These are phyloP conservation scores for Naegleria fowleri DNA, from an alignment of 208 protist species.

Conservation along the genomic window DNA sequence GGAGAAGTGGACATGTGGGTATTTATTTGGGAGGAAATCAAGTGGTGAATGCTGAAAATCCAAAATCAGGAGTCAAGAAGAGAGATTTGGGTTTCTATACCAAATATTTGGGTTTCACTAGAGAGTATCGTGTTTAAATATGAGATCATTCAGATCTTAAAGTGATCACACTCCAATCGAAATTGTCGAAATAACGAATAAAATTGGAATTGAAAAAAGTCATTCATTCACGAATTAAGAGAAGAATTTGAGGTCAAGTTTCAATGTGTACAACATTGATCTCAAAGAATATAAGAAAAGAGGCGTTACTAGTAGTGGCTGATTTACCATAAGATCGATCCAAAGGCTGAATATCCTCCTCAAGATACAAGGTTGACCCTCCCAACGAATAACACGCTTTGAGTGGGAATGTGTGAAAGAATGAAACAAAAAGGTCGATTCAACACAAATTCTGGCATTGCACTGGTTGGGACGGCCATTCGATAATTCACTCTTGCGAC, in stretches of 20 bases:
- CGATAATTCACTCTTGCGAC: too few species aligned
- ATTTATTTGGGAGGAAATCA: not conserved
- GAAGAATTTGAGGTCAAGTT: too few species aligned
- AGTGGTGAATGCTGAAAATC: not conserved
- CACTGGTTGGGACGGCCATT: not conserved
- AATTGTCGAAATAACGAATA: too few species aligned
- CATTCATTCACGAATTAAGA: too few species aligned
- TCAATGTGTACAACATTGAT: too few species aligned
- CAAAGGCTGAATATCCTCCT: too few species aligned
- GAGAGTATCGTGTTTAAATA: not conserved
- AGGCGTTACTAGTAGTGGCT: too few species aligned
- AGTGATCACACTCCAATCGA: too few species aligned
- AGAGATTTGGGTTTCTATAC: not conserved
- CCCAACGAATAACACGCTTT: not conserved
- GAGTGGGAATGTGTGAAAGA: not conserved
- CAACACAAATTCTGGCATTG: not conserved
- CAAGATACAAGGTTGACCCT: not conserved
- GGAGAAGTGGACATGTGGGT: not conserved
- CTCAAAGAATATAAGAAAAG: too few species aligned
- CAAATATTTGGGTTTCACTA: not conserved
- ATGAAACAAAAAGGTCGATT: constrained; percentile 8
- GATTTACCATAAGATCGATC: too few species aligned
- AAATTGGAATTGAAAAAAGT: too few species aligned
- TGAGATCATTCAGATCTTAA: too few species aligned
- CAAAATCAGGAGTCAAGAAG: not conserved